phyloP scores from a whole-genome alignment of 768 basidiomycete species.

The Lactarius psammicola region DNA sequence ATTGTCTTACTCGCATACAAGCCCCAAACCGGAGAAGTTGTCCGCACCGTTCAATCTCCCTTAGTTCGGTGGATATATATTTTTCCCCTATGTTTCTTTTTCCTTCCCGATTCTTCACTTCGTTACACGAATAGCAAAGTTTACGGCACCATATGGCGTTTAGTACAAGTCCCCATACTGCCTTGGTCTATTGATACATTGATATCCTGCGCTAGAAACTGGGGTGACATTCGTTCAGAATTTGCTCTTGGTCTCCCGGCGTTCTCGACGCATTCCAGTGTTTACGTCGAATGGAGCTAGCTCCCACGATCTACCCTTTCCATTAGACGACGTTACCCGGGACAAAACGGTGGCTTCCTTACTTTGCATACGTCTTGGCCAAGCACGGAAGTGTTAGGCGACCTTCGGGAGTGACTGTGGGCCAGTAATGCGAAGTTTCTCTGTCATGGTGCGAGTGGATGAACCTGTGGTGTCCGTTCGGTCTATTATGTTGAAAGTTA shows the following conservation, averaged over 20 bases:
- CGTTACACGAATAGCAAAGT: background rate
- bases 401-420: background rate
- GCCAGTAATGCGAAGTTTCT: conserved; percentile 17
- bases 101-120: background rate
- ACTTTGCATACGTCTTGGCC: conserved; percentile 21
- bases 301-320: conserved; percentile 16
- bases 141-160: conserved; percentile 1
- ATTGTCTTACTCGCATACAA: background rate
- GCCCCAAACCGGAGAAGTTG: background rate
- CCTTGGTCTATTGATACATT: background rate
- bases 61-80: background rate
- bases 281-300: conserved; percentile 21
- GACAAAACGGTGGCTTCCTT: background rate
- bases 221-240: background rate
- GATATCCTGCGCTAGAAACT: background rate
- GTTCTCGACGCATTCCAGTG: conserved; percentile 14
- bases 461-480: conserved; percentile 11
- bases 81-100: no score
- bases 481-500: background rate
- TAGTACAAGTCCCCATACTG: background rate
- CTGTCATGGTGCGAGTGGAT: conserved; percentile 25
- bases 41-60: background rate
- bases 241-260: background rate
- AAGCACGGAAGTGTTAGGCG: conserved; percentile 16
- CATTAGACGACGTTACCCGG: background rate